Percentiles rank a stretch among this genome's conserved stretches.
phyloP scores from a whole-genome alignment of 208 protist species.

The Acanthamoeba polyphaga region DNA sequence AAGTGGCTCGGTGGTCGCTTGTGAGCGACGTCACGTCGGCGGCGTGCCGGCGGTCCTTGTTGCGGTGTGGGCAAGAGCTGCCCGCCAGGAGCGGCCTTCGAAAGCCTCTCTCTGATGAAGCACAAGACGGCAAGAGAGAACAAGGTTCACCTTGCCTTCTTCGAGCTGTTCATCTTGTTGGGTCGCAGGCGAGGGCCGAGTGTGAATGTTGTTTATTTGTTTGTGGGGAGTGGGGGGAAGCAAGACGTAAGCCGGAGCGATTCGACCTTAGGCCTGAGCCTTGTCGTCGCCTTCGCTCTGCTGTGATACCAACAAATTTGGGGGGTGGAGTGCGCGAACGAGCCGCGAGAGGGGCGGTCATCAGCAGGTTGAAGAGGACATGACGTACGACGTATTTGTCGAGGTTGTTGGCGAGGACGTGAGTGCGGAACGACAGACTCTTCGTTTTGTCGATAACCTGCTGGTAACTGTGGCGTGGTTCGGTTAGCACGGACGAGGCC shows the following conservation, averaged over 20 bases:
- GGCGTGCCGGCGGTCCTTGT: too few species aligned
- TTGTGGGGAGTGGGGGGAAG: too few species aligned
- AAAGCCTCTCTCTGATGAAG: neutral
- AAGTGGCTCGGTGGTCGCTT: slow-evolving; percentile 18
- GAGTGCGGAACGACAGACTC: slow-evolving; percentile 66
- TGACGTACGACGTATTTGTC: slow-evolving; percentile 3
- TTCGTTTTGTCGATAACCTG: slow-evolving; percentile 91
- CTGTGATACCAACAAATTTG: too few species aligned
- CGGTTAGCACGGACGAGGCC: neutral
- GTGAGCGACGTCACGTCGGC: neutral
- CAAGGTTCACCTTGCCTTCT: neutral
- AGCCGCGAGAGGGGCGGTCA: too few species aligned
- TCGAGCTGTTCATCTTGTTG: neutral
- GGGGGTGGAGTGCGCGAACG: neutral
- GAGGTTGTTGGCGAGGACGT: slow-evolving; percentile 56
- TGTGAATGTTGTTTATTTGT: too few species aligned
- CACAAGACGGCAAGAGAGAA: neutral
- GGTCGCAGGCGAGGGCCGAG: too few species aligned
- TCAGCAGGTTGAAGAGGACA: neutral
- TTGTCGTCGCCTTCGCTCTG: too few species aligned
- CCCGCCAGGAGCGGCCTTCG: neutral
- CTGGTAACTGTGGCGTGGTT: slow-evolving; percentile 47
- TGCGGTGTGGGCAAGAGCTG: neutral
- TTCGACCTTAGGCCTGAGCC: too few species aligned
- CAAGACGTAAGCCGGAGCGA: too few species aligned